Base-by-base conservation (phyloP, 768 basidiomycete genomes). In the Psilocybe sp. region DNA sequence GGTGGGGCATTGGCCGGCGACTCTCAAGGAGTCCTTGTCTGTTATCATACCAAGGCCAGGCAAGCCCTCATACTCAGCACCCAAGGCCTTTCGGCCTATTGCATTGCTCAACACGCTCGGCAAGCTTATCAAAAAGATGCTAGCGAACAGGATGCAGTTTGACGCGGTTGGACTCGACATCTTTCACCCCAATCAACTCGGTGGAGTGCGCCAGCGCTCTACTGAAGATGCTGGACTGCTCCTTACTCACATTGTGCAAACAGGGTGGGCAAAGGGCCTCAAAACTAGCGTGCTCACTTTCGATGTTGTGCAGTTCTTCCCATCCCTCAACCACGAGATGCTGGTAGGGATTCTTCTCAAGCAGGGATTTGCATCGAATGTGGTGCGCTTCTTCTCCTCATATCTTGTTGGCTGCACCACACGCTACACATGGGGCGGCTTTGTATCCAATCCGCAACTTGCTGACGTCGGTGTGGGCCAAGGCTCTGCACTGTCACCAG, bases 151-250 rank as follows among this genome's bases (percentile, higher is more conserved):
- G 28, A 46, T 52, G 15, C 40, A 52, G 19, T 52, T 46, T 12
- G 40, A 52, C 34, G 33, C 18, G 1, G 33, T 51, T 15, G 12
- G 16, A 11, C 18, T 14, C n/a, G 38, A 51, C 20, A 16, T 51
- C 12, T 45, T 51, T 12, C 44, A 51, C 19, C 44, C 44, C 12
- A 51, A 51, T 16, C 50, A 51, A 19, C 10, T 51, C n/a, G 44
- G 50, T 0, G 50, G 50, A 0, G 18, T 51, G 1, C 43, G 46
- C 0, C 55, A 60, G 34, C 33, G 51, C 5, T 63, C 57, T 37
- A 63, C 61, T 35, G 46, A 57, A 32, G 57, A 63, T 31, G 50
- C 57, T 15, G 56, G 61, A 0, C 33, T 59, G 5, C 50, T 46
- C 40, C 49, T 62, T 1, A 59, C 53, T 1, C 59, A 63, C 46